Evolutionary conservation across 768 basidiomycete genomes (phyloP).

Genomic region (Inosperma sp.): DNA sequence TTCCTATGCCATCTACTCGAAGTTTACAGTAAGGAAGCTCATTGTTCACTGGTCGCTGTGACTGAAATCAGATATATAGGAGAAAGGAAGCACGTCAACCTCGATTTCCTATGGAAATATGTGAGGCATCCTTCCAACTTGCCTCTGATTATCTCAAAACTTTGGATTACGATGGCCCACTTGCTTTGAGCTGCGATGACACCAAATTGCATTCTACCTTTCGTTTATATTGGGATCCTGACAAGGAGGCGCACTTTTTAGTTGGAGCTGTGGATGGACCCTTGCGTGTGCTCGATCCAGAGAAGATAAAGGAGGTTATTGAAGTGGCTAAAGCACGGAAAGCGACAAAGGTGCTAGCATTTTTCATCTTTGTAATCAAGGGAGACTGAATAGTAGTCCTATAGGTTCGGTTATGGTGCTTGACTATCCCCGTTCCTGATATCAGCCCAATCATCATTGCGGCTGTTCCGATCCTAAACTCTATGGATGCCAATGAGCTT

Average conservation of each 20-base stretch:
- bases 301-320: slow-evolving; percentile 5
- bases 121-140: background rate
- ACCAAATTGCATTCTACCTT: background rate
- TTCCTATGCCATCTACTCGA: slow-evolving; percentile 8
- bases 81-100: slow-evolving; percentile 9
- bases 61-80: background rate
- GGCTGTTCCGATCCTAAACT: slow-evolving; percentile 21
- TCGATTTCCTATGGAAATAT: slow-evolving; percentile 13
- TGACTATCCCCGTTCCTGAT: slow-evolving; percentile 29
- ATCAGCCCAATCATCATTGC: slow-evolving; percentile 32
- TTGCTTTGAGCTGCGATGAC: slow-evolving; percentile 5
- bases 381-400: background rate
- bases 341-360: slow-evolving; percentile 8
- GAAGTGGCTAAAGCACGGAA: background rate
- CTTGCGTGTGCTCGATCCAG: slow-evolving; percentile 2
- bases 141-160: background rate
- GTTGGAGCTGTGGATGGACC: background rate
- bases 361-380: background rate
- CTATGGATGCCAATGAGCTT: slow-evolving; percentile 18
- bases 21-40: too few relatives aligned
- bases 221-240: background rate
- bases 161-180: background rate
- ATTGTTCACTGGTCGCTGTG: too few relatives aligned
- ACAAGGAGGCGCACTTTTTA: background rate
- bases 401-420: slow-evolving; percentile 27